Conservation (phyloP, 257 asterid species). For the Leptodermis oblonga region DNA sequence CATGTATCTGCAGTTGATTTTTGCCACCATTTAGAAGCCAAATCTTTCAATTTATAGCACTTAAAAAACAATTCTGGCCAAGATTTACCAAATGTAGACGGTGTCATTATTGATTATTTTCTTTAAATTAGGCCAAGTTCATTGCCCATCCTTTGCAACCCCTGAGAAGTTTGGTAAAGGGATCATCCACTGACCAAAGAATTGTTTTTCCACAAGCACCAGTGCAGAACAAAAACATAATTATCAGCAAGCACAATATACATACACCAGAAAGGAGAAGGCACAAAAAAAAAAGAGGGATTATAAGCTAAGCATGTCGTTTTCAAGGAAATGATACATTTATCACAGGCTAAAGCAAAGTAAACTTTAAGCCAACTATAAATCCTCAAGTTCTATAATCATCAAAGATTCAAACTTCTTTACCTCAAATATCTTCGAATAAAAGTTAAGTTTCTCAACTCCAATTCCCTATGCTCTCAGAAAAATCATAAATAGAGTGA, state of each 20-base stretch:
- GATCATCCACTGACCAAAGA: neutral
- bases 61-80: neutral
- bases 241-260: neutral
- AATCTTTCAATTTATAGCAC: neutral
- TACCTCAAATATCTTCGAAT: neutral
- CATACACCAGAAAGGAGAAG: neutral
- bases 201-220: neutral
- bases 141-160: neutral
- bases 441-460: neutral
- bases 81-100: neutral
- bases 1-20: neutral
- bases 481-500: neutral
- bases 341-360: constrained; percentile 42
- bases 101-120: neutral
- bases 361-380: constrained; percentile 32
- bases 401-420: constrained; percentile 16
- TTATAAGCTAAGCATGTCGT: constrained; percentile 24
- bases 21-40: neutral
- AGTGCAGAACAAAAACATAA: neutral
- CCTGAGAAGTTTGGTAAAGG: neutral
- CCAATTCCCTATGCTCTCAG: neutral
- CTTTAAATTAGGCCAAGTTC: neutral
- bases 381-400: constrained; percentile 22
- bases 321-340: constrained; percentile 43
- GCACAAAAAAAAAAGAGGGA: constrained; percentile 6